A percentile compares a stretch with the other conserved stretches of the same genome.
Conservation (phyloP, 805 yeast genomes). For the Priceomyces haplophilus region DNA sequence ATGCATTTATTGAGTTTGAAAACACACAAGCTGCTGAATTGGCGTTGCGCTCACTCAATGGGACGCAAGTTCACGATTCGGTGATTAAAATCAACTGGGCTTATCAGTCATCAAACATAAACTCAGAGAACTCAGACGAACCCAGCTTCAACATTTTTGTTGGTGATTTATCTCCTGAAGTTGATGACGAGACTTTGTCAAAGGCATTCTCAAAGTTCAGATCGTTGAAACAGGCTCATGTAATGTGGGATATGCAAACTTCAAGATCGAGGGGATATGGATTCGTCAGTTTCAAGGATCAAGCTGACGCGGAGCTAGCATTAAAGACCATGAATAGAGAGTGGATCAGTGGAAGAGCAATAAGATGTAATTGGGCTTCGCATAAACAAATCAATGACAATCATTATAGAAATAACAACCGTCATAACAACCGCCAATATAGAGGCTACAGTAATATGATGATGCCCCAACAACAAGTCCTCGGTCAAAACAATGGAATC, state of each 20-base stretch:
- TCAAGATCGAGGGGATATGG: conserved; percentile 92
- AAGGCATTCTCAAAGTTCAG: conserved; percentile 55
- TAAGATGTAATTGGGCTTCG: conserved; percentile 87
- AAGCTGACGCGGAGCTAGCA: conserved; percentile 71
- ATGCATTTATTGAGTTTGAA: conserved; percentile 79
- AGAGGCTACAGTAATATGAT: conserved; percentile 16
- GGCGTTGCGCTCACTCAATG: conserved; percentile 62
- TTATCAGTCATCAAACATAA: conserved; percentile 71
- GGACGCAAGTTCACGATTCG: conserved; percentile 50
- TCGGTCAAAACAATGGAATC: conserved; percentile 9
- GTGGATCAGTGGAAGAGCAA: conserved; percentile 66
- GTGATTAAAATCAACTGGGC: conserved; percentile 78
- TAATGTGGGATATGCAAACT: conserved; percentile 97
- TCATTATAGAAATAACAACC: conserved; percentile 12
- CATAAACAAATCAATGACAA: conserved; percentile 47
- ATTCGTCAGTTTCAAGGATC: conserved; percentile 70
- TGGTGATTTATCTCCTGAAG: conserved; percentile 81
- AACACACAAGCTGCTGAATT: conserved; percentile 54
- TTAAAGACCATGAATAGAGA: conserved; percentile 72
- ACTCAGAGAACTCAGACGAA: conserved; percentile 33
- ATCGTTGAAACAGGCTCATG: conserved; percentile 77
- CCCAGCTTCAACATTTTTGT: conserved; percentile 75
- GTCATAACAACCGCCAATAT: conserved; percentile 13
- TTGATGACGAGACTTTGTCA: conserved; percentile 70
- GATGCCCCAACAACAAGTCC: conserved; percentile 11